Percentiles rank a stretch among this genome's conserved stretches.
Evolutionary conservation across 1,284 basidiomycete species (phyloP).

Genomic region (Microbotryomycetes sp.): DNA sequence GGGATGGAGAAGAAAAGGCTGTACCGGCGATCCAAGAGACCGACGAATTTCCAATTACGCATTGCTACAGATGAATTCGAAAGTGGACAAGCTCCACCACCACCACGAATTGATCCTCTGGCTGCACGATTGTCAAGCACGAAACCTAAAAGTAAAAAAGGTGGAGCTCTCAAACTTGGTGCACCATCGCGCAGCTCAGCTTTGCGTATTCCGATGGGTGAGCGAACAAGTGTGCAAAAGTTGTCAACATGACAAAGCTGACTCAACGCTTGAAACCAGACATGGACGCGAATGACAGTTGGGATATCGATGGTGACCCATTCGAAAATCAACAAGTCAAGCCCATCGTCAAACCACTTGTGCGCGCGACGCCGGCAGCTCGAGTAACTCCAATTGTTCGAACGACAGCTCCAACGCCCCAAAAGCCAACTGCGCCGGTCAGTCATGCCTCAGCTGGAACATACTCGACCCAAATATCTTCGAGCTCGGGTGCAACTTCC

Average conservation of each 20-base stretch:
- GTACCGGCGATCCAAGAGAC: not conserved
- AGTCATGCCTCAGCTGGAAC: too few species aligned
- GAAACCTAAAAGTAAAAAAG: constrained; percentile 11
- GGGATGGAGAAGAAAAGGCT: not conserved
- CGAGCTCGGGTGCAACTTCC: too few species aligned
- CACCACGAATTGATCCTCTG: constrained; percentile 21
- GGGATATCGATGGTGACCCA: constrained; percentile 26
- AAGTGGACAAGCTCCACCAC: constrained; percentile 16
- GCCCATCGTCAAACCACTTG: not conserved
- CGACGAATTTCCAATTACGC: not conserved
- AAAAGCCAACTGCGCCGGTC: not conserved
- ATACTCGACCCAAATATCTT: too few species aligned
- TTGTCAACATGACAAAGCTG: too few species aligned
- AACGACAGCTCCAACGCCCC: not conserved
- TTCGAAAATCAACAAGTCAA: not conserved
- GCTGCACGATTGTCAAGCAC: constrained; percentile 18
- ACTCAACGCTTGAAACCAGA: constrained; percentile 7
- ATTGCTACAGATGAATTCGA: constrained; percentile 29
- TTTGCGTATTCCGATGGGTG: constrained; percentile 23
- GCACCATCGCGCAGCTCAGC: constrained; percentile 14
- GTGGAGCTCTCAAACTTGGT: constrained; percentile 15
- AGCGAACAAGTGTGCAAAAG: not conserved
- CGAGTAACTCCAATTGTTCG: not conserved
- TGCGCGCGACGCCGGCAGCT: not conserved
- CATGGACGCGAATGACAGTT: constrained; percentile 29